phyloP scores from a whole-genome alignment of 1,284 basidiomycete genomes.

The Cryptococcus floricola region DNA sequence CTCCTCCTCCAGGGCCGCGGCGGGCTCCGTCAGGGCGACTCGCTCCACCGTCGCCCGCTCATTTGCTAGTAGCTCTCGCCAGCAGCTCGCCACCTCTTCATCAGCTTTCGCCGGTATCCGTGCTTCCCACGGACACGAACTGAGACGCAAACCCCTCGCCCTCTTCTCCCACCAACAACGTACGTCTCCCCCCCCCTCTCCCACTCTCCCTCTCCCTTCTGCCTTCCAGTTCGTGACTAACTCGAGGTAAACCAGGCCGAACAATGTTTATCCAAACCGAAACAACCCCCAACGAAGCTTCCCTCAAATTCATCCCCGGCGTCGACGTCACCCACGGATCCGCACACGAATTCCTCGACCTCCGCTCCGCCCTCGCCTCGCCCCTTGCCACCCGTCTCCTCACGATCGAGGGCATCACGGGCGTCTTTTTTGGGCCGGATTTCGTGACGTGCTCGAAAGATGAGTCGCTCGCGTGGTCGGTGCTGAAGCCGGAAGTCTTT shows the following conservation, averaged over 20 bases:
- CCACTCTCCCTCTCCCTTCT: neutral
- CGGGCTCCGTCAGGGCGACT: neutral
- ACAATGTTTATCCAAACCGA: constrained; percentile 98
- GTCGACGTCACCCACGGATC: constrained; percentile 74
- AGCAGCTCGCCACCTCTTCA: constrained; percentile 1
- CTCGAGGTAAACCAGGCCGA: constrained; percentile 55
- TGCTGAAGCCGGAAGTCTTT: constrained; percentile 97
- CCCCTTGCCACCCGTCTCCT: constrained; percentile 90
- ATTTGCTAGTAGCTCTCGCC: constrained; percentile 15
- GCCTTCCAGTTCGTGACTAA: neutral
- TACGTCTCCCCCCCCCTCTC: constrained; percentile 5
- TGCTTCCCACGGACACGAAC: neutral
- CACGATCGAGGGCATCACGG: constrained; percentile 83
- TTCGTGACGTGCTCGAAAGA: constrained; percentile 97
- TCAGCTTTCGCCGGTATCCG: constrained; percentile 1
- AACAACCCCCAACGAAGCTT: constrained; percentile 94
- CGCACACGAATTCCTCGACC: constrained; percentile 87
- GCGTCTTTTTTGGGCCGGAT: constrained; percentile 94
- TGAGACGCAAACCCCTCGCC: constrained; percentile 4
- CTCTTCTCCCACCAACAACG: constrained; percentile 15
- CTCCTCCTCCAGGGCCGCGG: constrained; percentile 24
- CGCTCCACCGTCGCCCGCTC: constrained; percentile 8
- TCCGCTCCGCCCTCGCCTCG: constrained; percentile 72
- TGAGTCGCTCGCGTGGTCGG: constrained; percentile 75
- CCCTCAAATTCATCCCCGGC: constrained; percentile 96